phyloP scores from a whole-genome alignment of 768 basidiomycete genomes.

The Collybiopsis confluens region DNA sequence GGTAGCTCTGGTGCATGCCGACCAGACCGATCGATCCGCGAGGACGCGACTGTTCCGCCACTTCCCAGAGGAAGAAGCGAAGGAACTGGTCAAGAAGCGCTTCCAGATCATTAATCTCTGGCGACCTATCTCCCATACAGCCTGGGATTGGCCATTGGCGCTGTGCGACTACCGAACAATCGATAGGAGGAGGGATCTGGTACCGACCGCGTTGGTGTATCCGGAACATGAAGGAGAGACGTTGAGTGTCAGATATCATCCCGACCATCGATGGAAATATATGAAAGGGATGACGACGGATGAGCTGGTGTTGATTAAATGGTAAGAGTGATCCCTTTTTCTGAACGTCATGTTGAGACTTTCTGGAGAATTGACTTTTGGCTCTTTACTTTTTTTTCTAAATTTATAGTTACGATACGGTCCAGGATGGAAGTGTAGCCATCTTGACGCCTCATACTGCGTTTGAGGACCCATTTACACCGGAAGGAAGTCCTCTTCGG shows the following conservation, averaged over 20 bases:
- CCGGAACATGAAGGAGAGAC: constrained; percentile 29
- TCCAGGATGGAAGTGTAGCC: constrained; percentile 38
- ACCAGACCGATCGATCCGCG: constrained; percentile 25
- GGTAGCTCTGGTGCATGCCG: constrained; percentile 27
- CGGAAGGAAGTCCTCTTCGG: constrained; percentile 35
- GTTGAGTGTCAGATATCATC: constrained; percentile 23
- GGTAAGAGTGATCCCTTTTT: no score
- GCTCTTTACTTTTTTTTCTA: no score
- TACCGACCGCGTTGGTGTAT: constrained; percentile 21
- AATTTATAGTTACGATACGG: constrained; percentile 41
- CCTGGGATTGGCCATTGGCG: constrained; percentile 24
- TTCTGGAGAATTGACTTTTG: no score
- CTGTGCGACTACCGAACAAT: constrained; percentile 25
- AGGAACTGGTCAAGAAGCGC: constrained; percentile 19
- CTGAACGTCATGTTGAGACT: no score
- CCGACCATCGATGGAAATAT: constrained; percentile 26
- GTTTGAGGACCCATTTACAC: constrained; percentile 43
- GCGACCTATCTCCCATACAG: constrained; percentile 26
- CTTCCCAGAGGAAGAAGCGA: constrained; percentile 21
- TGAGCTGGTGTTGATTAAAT: constrained; percentile 2
- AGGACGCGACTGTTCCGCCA: constrained; percentile 23
- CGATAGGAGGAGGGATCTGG: constrained; percentile 19
- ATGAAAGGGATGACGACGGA: constrained; percentile 17
- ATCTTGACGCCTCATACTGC: constrained; percentile 49
- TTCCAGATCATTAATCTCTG: constrained; percentile 32